Percentiles rank a stretch among this genome's conserved stretches.
phyloP scores from a whole-genome alignment of 371 early-diverging fungal genomes.

The Mortierella sp. region DNA sequence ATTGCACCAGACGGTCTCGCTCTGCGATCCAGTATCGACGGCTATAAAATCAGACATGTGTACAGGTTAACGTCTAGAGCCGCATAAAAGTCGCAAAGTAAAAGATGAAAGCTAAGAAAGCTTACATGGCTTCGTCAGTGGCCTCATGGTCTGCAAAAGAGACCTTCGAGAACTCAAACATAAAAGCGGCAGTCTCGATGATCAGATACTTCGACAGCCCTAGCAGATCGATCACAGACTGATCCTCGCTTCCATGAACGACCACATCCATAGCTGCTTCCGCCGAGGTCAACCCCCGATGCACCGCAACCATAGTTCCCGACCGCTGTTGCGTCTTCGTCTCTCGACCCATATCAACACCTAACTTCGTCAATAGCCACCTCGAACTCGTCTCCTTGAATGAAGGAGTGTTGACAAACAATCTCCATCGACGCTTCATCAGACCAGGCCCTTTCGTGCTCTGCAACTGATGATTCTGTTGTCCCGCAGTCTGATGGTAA shows the following conservation, averaged over 20 bases:
- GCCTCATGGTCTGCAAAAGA: constrained; percentile 24
- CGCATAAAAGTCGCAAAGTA: background rate
- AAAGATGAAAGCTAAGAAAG: background rate
- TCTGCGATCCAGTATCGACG: constrained; percentile 35
- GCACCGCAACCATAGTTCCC: constrained; percentile 34
- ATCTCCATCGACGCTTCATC: constrained; percentile 30
- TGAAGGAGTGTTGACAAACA: constrained; percentile 30
- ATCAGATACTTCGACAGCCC: constrained; percentile 31
- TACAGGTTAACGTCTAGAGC: background rate
- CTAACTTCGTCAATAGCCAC: constrained; percentile 46
- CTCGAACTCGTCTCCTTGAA: constrained; percentile 32
- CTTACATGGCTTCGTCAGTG: constrained; percentile 34
- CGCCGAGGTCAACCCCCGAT: background rate
- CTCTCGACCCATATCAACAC: constrained; percentile 28
- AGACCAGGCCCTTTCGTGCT: background rate
- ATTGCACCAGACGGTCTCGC: constrained; percentile 26
- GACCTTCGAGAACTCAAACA: constrained; percentile 43
- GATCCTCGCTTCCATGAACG: constrained; percentile 39
- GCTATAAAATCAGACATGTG: background rate
- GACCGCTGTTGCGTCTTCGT: constrained; percentile 32
- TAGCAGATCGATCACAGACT: constrained; percentile 27
- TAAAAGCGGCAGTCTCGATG: constrained; percentile 39
- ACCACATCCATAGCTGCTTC: constrained; percentile 31
- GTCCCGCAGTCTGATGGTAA: background rate
- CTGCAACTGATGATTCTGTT: background rate